A percentile compares a stretch with the other conserved stretches of the same genome.
These are phyloP conservation scores for Penicillium arizonense DNA, from an alignment of 495 filamentous ascomycete genomes.

Conservation along the genomic window DNA sequence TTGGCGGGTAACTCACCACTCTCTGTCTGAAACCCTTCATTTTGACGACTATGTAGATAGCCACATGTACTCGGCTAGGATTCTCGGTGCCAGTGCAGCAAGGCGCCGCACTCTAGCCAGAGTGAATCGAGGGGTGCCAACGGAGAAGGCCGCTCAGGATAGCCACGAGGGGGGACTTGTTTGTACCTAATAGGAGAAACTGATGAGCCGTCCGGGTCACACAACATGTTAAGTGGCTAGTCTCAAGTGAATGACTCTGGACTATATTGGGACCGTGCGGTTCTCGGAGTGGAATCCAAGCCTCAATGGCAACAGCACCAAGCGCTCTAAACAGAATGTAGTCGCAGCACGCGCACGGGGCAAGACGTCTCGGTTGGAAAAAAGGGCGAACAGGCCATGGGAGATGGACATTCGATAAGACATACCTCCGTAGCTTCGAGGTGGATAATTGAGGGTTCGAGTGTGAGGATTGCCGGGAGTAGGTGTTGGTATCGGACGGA, in stretches of 20 bases:
- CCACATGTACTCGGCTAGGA: conserved; percentile 40
- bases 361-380: conserved; percentile 14
- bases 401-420: not conserved
- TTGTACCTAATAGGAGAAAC: conserved; percentile 31
- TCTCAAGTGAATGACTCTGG: not conserved
- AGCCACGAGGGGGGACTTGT: conserved; percentile 29
- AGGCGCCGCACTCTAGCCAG: conserved; percentile 41
- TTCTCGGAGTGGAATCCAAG: not conserved
- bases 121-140: conserved; percentile 21
- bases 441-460: conserved; percentile 21
- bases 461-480: conserved; percentile 6
- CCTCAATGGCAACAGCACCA: conserved; percentile 15
- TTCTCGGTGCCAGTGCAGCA: conserved; percentile 41
- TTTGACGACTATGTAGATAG: conserved; percentile 42
- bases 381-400: conserved; percentile 6
- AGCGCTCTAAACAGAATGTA: conserved; percentile 13
- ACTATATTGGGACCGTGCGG: not conserved
- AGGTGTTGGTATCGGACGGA: conserved; percentile 31
- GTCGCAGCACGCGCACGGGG: conserved; percentile 29
- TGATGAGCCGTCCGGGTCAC: conserved; percentile 30
- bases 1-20: conserved; percentile 70
- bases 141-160: conserved; percentile 21
- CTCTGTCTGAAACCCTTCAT: conserved; percentile 98
- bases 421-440: conserved; percentile 18
- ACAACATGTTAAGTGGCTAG: conserved; percentile 1